Evolutionary conservation across 139 green algal genomes (phyloP).

Genomic region (Coccomyxa sp.): DNA sequence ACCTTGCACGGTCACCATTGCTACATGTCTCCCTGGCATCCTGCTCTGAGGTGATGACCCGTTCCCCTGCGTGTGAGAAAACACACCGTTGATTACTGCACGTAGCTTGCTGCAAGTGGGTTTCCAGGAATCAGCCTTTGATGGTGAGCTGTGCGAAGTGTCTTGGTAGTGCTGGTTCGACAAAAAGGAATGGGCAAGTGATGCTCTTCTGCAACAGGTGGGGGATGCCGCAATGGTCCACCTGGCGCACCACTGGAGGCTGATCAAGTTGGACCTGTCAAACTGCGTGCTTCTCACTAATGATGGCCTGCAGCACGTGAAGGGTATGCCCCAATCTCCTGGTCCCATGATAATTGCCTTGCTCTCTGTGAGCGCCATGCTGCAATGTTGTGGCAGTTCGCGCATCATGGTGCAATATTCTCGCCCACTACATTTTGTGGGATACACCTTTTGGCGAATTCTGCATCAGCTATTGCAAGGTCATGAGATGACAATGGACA

Average conservation of each 20-base stretch:
- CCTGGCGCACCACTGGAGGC: neutral
- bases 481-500: too few species aligned
- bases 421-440: neutral
- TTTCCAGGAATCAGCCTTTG: too few species aligned
- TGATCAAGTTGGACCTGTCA: neutral
- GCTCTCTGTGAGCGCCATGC: too few species aligned
- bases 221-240: neutral
- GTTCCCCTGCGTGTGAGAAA: neutral
- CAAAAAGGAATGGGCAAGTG: neutral
- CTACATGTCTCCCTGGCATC: constrained; percentile 12
- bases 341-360: neutral
- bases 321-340: neutral
- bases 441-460: neutral
- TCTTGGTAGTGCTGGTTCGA: too few species aligned
- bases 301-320: neutral
- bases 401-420: neutral
- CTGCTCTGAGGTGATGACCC: constrained; percentile 13
- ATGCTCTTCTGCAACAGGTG: neutral
- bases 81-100: too few species aligned
- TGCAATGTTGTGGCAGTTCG: neutral
- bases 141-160: too few species aligned
- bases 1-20: constrained; percentile 8
- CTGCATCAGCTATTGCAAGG: neutral
- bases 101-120: too few species aligned
- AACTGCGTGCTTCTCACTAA: neutral